Evolutionary conservation across 2,329 filamentous ascomycete genomes (phyloP).

Genomic region (Salinomyces thailandicus): DNA sequence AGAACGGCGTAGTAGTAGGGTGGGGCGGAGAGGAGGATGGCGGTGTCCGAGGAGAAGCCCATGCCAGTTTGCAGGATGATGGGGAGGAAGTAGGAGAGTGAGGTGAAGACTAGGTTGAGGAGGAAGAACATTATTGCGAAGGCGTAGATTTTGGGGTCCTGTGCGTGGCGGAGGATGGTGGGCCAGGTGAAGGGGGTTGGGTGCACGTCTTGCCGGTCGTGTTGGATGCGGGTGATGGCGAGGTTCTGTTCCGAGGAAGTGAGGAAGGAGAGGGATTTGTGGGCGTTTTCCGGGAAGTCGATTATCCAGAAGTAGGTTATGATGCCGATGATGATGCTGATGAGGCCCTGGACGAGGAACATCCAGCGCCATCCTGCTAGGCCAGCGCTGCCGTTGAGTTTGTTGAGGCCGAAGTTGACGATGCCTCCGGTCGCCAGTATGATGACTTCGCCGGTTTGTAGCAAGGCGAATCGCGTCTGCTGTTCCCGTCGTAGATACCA

Average conservation of each 20-base stretch:
- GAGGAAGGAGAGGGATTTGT: slow-evolving; percentile 48
- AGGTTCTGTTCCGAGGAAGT: slow-evolving; percentile 45
- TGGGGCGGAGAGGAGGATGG: slow-evolving; percentile 54
- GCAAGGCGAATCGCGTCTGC: slow-evolving; percentile 54
- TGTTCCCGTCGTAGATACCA: slow-evolving; percentile 57
- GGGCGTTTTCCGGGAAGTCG: slow-evolving; percentile 54
- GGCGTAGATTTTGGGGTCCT: slow-evolving; percentile 53
- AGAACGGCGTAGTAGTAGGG: slow-evolving; percentile 59
- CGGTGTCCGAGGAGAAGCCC: slow-evolving; percentile 32
- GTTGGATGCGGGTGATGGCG: slow-evolving; percentile 47
- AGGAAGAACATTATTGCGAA: slow-evolving; percentile 57
- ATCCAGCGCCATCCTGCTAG: slow-evolving; percentile 59
- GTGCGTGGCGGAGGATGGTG: slow-evolving; percentile 41
- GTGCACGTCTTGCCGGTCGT: slow-evolving; percentile 50
- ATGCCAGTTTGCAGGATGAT: slow-evolving; percentile 30
- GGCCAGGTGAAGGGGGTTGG: slow-evolving; percentile 47
- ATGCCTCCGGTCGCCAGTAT: slow-evolving; percentile 56
- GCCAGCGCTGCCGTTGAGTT: slow-evolving; percentile 46
- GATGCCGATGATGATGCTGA: slow-evolving; percentile 48
- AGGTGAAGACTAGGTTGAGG: slow-evolving; percentile 56
- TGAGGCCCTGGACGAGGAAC: slow-evolving; percentile 55
- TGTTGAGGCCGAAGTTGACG: slow-evolving; percentile 59
- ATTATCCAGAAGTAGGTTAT: slow-evolving; percentile 61
- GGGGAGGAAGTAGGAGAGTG: slow-evolving; percentile 55
- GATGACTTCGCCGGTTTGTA: slow-evolving; percentile 55